phyloP scores from a whole-genome alignment of 2,329 filamentous ascomycete genomes.

The Metarhizium sp. region DNA sequence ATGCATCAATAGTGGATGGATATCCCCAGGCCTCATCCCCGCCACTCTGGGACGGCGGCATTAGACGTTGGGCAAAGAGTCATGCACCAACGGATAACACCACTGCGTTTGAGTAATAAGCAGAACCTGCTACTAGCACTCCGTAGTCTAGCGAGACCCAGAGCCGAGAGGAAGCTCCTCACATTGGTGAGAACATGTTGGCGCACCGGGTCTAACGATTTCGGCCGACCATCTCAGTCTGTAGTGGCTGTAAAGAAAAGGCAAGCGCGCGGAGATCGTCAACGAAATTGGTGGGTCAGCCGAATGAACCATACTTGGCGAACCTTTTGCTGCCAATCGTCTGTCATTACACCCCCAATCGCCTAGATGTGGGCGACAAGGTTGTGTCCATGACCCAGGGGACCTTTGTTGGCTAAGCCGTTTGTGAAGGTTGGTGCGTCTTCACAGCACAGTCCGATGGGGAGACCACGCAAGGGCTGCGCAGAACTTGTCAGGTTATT shows the following conservation, averaged over 20 bases:
- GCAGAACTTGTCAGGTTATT: background rate
- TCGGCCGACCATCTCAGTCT: constrained; percentile 4
- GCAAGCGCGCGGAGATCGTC: constrained; percentile 2
- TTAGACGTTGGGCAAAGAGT: too few species aligned
- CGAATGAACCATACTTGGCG: background rate
- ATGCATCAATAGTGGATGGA: too few species aligned
- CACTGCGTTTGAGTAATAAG: background rate
- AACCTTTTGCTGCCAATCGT: constrained; percentile 4
- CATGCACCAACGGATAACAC: too few species aligned
- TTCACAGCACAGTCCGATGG: background rate
- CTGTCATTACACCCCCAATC: background rate
- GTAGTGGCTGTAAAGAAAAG: background rate
- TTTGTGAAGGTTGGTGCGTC: background rate
- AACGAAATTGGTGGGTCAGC: constrained; percentile 1
- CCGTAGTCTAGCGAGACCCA: background rate
- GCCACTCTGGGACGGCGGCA: constrained; percentile 1
- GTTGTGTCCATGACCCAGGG: background rate
- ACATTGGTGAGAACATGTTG: background rate
- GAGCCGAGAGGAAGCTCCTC: background rate
- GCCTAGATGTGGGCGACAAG: background rate
- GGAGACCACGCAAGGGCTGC: background rate
- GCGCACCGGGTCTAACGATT: background rate
- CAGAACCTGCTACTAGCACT: background rate
- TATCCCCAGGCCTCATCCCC: background rate
- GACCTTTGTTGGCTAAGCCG: constrained; percentile 1